Evolutionary conservation across 345 rosid species (phyloP).

Genomic region (Gossypium mustelinum): DNA sequence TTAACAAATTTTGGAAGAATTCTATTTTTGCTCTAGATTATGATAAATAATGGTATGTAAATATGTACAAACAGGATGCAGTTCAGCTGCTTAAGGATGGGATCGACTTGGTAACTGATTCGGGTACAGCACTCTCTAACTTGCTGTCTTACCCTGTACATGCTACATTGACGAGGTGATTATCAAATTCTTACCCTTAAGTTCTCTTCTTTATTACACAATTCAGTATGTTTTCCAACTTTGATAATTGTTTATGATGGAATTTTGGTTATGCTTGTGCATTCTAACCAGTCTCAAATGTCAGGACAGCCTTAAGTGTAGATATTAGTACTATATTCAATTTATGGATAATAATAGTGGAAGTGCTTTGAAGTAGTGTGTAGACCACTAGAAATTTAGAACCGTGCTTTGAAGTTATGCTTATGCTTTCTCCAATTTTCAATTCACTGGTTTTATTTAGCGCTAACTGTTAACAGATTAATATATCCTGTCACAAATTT

Average conservation of each 20-base stretch:
- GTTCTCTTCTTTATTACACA: neutral
- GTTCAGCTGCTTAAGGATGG: slow-evolving; percentile 87
- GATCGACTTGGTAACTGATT: slow-evolving; percentile 83
- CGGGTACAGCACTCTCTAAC: slow-evolving; percentile 72
- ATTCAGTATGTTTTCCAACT: neutral
- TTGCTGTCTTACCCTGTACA: slow-evolving; percentile 83
- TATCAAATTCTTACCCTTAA: slow-evolving; percentile 13
- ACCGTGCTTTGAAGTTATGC: too few species aligned
- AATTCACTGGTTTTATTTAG: neutral
- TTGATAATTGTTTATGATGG: neutral
- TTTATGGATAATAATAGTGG: neutral
- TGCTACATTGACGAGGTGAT: slow-evolving; percentile 62
- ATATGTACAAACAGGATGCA: slow-evolving; percentile 62
- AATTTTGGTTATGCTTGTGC: neutral
- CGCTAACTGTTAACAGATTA: neutral
- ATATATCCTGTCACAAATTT: neutral
- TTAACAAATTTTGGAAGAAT: neutral
- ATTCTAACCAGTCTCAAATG: neutral
- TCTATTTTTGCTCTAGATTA: neutral
- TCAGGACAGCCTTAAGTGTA: neutral
- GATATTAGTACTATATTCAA: neutral
- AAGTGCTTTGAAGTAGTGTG: neutral
- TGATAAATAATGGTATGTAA: slow-evolving; percentile 1
- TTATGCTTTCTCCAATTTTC: neutral
- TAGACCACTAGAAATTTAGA: neutral